Percentiles rank a stretch among this genome's conserved stretches.
Evolutionary conservation across 1,284 basidiomycete genomes (phyloP).

Genomic region (Volvariella surrecta): DNA sequence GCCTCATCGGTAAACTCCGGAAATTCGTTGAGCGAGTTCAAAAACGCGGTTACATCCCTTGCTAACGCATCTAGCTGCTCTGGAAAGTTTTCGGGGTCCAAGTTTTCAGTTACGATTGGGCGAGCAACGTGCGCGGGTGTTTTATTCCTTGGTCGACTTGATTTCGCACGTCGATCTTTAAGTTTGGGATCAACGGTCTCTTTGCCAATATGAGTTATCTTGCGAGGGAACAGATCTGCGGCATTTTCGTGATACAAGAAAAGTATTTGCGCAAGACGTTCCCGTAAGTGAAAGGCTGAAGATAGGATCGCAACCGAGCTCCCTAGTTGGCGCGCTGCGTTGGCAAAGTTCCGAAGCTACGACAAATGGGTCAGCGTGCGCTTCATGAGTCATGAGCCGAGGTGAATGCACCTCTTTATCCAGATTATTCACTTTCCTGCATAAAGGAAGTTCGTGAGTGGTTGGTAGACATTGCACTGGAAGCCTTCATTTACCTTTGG

Average conservation of each 20-base stretch:
- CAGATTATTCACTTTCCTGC: conserved; percentile 48
- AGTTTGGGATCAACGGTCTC: conserved; percentile 30
- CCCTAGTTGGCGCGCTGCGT: conserved; percentile 63
- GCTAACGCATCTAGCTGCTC: conserved; percentile 51
- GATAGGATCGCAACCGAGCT: conserved; percentile 67
- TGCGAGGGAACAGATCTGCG: conserved; percentile 60
- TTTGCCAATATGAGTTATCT: conserved; percentile 37
- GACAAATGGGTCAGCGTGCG: neutral
- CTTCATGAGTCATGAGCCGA: conserved; percentile 1
- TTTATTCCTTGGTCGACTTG: conserved; percentile 25
- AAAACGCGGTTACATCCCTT: conserved; percentile 51
- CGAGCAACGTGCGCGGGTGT: conserved; percentile 38
- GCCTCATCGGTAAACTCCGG: conserved; percentile 68
- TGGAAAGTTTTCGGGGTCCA: conserved; percentile 59
- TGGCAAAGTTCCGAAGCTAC: conserved; percentile 64
- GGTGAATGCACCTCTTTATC: conserved; percentile 47
- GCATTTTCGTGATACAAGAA: conserved; percentile 65
- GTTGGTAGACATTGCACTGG: conserved; percentile 4
- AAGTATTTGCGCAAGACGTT: conserved; percentile 54
- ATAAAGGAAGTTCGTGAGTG: no score
- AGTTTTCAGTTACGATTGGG: conserved; percentile 41
- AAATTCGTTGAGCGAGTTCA: conserved; percentile 64
- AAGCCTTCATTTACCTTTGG: conserved; percentile 41
- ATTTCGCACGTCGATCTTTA: conserved; percentile 19
- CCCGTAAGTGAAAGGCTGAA: conserved; percentile 59